phyloP scores from a whole-genome alignment of 257 asterid species.

The Hygrophila difformis region DNA sequence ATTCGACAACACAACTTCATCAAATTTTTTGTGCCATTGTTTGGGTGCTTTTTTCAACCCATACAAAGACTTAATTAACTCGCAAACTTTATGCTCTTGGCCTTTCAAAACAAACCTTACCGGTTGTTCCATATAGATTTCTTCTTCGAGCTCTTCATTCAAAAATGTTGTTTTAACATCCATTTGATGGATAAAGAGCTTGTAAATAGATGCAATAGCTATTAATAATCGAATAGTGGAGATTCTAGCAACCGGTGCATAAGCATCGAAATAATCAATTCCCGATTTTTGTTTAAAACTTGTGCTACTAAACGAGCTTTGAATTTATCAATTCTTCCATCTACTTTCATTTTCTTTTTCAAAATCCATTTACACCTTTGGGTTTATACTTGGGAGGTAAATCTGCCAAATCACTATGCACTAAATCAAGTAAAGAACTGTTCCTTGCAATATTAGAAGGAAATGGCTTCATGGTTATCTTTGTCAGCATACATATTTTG shows the following conservation, averaged over 20 bases:
- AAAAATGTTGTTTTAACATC: background rate
- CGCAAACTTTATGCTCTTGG: background rate
- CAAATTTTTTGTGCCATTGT: background rate
- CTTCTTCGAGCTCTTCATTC: background rate
- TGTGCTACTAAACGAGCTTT: background rate
- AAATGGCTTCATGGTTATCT: background rate
- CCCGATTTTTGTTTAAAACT: background rate
- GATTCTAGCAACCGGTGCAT: background rate
- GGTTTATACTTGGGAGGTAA: too few species aligned
- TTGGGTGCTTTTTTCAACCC: background rate
- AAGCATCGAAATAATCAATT: background rate
- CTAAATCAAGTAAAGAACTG: background rate
- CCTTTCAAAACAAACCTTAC: background rate
- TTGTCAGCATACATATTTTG: background rate
- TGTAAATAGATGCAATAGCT: background rate
- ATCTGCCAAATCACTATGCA: too few species aligned
- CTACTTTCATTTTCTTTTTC: background rate
- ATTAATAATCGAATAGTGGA: background rate
- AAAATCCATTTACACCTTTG: slow-evolving; percentile 5
- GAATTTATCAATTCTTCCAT: background rate
- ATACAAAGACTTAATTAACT: background rate
- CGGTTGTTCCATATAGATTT: background rate
- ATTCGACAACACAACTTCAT: background rate
- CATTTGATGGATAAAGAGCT: background rate
- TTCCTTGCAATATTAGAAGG: background rate